phyloP scores from a whole-genome alignment of 2,329 filamentous ascomycete species.

The Ceratocystis smalleyi region DNA sequence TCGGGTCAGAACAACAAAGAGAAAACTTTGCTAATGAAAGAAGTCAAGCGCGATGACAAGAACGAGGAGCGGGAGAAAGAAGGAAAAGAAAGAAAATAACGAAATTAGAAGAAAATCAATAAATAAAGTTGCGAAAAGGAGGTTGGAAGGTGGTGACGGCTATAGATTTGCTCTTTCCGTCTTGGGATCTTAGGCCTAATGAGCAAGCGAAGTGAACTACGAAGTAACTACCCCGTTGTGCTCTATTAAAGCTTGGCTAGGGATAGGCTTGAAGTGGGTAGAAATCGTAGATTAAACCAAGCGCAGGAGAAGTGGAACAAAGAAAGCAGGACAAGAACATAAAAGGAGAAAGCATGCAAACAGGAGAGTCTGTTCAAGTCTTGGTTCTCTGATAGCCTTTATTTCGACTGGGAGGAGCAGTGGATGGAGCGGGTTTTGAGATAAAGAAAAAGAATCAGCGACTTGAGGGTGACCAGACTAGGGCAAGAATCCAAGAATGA shows the following conservation, averaged over 20 bases:
- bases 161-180: constrained; percentile 1
- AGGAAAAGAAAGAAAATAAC: not conserved
- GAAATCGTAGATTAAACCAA: too few relatives aligned
- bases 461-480: not conserved
- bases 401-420: not conserved
- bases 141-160: constrained; percentile 6
- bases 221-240: not conserved
- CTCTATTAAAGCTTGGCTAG: not conserved
- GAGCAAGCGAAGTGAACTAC: not conserved
- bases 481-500: not conserved
- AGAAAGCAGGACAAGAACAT: not conserved
- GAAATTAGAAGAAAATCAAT: not conserved
- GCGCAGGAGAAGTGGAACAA: not conserved
- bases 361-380: not conserved
- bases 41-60: not conserved
- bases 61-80: constrained; percentile 2
- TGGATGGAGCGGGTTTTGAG: not conserved
- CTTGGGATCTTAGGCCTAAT: constrained; percentile 1
- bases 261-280: not conserved
- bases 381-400: not conserved
- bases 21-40: not conserved
- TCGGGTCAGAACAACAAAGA: not conserved
- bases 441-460: not conserved
- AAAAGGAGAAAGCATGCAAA: not conserved
- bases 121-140: constrained; percentile 2